A percentile compares a stretch with the other conserved stretches of the same genome.
Evolutionary conservation across 768 basidiomycete genomes (phyloP).

Genomic region (Boletus insuetus): DNA sequence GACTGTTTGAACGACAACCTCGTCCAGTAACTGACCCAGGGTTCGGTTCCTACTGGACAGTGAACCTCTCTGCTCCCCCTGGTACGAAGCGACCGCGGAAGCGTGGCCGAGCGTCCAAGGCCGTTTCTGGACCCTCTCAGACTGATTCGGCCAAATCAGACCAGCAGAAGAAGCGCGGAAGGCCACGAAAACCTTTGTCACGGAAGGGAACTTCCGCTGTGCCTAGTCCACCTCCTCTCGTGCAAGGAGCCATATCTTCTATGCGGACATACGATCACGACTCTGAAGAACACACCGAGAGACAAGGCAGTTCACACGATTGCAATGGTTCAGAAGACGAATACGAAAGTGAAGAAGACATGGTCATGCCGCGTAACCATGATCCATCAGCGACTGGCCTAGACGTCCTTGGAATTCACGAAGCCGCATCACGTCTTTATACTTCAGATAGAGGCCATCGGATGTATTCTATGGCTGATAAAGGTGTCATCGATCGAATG

Average conservation of each 20-base stretch:
- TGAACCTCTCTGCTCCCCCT: constrained; percentile 81
- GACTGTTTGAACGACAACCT: constrained; percentile 78
- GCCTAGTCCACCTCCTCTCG: constrained; percentile 15
- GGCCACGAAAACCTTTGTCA: constrained; percentile 34
- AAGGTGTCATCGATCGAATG: constrained; percentile 55
- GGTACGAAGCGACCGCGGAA: constrained; percentile 85
- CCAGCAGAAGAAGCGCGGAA: constrained; percentile 40
- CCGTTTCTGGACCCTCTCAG: constrained; percentile 21
- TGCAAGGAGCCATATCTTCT: constrained; percentile 26
- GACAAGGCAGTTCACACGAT: constrained; percentile 36
- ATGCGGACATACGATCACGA: constrained; percentile 29
- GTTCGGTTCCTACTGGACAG: constrained; percentile 88
- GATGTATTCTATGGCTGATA: constrained; percentile 33
- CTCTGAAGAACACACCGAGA: constrained; percentile 40
- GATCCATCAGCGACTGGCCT: constrained; percentile 39
- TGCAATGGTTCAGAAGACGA: constrained; percentile 48
- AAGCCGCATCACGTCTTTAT: constrained; percentile 42
- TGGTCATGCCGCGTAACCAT: constrained; percentile 44
- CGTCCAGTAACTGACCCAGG: constrained; percentile 83
- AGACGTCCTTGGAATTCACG: constrained; percentile 34
- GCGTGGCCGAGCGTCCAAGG: constrained; percentile 62
- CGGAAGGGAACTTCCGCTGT: constrained; percentile 18
- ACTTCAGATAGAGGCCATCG: constrained; percentile 32
- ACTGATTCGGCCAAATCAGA: constrained; percentile 6
- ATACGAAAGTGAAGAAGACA: constrained; percentile 70